Evolutionary conservation across 495 filamentous ascomycete species (phyloP), one percentile per base, ranked within the genome.

Genomic region (Platismatia glauca): DNA sequence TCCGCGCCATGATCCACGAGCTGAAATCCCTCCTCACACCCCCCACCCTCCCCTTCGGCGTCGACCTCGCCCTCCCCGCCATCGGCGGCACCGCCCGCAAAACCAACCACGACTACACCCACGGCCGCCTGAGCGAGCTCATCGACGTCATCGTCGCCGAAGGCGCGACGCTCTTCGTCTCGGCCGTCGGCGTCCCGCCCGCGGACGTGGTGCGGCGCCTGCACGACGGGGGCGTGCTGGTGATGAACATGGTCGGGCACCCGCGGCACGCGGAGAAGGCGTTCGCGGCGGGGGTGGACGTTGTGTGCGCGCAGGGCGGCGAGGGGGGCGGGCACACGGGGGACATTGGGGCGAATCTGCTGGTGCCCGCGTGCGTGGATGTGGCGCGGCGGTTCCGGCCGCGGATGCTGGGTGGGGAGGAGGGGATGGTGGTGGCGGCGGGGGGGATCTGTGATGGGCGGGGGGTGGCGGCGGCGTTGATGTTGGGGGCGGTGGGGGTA

Each of bases 231-330:
- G n/a, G n/a, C n/a, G n/a, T n/a, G n/a, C n/a, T n/a, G 55, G 78
- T 95, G 29, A 95, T 95, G 90, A 96, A 95, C 71, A 96, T 96
- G 91, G 90, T 95, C n/a, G 91, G 91, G 0, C 84, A 86, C 57
- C 90, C 90, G n/a, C 87, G 84, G 68, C 91, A 96, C 71, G 90
- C 90, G 0, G 80, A 82, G 68, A 94, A 95, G 77, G 90, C 90
- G 34, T 78, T 96, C 6, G 81, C 87, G 46, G 78, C 83, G 0
- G 91, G 90, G 15, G 88, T 91, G 20, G 90, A 95, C 72, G 85
- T 95, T 70, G 84, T 95, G 12, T 94, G 89, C 67, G 83, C 88
- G 37, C 89, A 92, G 76, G 89, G 89, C 12, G 86, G 87, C 29
- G 88, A 92, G 71, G 89, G 87, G 0, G 89, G 89, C 4, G 88